Evolutionary conservation across 768 basidiomycete genomes (phyloP), one percentile per base, ranked within the genome.

Genomic region (Cystobasidium onofrii): DNA sequence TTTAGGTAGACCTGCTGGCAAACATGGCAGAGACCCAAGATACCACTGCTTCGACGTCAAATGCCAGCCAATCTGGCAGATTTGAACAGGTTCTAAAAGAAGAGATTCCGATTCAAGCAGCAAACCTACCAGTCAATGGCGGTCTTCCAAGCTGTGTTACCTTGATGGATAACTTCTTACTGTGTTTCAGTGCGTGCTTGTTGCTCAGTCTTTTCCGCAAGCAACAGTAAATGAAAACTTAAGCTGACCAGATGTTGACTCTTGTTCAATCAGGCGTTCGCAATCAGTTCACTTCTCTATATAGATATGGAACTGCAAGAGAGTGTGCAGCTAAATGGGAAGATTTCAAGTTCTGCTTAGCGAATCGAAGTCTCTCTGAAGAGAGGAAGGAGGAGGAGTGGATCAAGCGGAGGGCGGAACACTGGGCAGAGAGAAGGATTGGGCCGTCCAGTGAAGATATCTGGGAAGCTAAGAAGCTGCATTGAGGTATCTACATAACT

Each of bases 261-360:
- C 20, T 55, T 7, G 43, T 55, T 23, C 44, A 67, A 34, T 0
- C 75, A 95, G 94, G 87, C 63, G 84, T 93, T 39, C 86, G 87
- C 44, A 85, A 87, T 23, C 95, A 97, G 81, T 81, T 92, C 62
- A 89, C 88, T 78, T 88, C 89, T 1, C 82, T 97, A 66, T 98
- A 98, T 81, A 87, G 95, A 79, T 87, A 89, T 76, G 95, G 95
- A 7, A 82, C 86, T 73, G 85, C 87, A 71, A 82, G 86, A 0
- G 86, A 87, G 69, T 97, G 94, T 81, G 83, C 83, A 0, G 84
- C 84, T 55, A 93, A 95, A 80, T 85, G 88, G 79, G 88, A 91
- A 73, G 93, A 95, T 78, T 94, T 95, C 85, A 96, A 96, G 82
- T 95, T 90, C 81, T 99, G 95, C 82, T 83, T 95, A 83, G 88